Evolutionary conservation across 202 grass and related monocot genomes (phyloP).

Genomic region (Carex arenaria): DNA sequence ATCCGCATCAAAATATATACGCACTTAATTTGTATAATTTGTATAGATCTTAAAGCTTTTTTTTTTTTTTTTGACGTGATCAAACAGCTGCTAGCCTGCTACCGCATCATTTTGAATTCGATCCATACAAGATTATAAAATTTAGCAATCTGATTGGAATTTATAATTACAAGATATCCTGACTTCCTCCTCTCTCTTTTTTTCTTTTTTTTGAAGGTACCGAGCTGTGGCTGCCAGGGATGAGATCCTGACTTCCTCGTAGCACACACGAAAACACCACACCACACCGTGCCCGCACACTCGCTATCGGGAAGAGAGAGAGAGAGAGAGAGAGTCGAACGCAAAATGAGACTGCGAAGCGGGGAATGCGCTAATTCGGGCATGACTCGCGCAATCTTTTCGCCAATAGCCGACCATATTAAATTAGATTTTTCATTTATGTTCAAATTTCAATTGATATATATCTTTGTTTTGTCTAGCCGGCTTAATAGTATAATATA

Average conservation of each 20-base stretch:
- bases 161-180: background rate
- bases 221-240: too few species aligned
- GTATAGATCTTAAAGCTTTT: too few species aligned
- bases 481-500: background rate
- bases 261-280: background rate
- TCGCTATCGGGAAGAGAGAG: background rate
- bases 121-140: too few species aligned
- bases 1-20: too few species aligned
- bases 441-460: background rate
- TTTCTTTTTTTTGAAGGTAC: too few species aligned
- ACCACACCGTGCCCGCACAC: background rate
- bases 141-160: background rate
- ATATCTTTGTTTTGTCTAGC: background rate
- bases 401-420: background rate
- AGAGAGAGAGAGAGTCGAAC: background rate
- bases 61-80: too few species aligned
- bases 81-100: too few species aligned
- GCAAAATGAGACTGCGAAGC: background rate
- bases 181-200: too few species aligned
- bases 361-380: background rate
- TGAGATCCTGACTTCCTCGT: background rate
- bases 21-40: too few species aligned
- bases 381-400: conserved; percentile 7
- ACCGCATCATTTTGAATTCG: too few species aligned
- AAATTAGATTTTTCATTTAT: background rate